These are phyloP conservation scores for Atkinsonella texensis DNA, from an alignment of 2,329 filamentous ascomycete genomes.

Conservation along the genomic window DNA sequence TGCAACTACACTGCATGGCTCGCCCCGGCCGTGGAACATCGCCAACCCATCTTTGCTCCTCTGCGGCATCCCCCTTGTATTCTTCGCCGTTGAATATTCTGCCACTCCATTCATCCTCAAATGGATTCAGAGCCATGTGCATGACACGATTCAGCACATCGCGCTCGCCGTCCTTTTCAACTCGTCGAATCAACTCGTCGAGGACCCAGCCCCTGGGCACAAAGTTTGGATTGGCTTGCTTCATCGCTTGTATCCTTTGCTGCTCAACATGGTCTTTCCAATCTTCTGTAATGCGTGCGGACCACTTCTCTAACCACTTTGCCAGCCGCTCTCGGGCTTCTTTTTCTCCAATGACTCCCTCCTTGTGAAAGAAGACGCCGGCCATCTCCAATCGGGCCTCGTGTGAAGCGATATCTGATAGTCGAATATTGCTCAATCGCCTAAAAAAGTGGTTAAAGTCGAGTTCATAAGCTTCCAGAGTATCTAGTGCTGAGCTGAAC, in stretches of 20 bases:
- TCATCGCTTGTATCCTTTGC: slow-evolving; percentile 63
- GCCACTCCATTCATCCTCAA: slow-evolving; percentile 63
- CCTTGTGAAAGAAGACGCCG: slow-evolving; percentile 65
- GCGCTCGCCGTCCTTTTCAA: slow-evolving; percentile 73
- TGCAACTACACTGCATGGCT: slow-evolving; percentile 91
- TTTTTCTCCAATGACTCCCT: slow-evolving; percentile 51
- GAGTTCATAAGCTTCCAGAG: slow-evolving; percentile 67
- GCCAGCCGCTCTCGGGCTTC: slow-evolving; percentile 56
- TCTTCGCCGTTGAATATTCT: slow-evolving; percentile 32
- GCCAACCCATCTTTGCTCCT: slow-evolving; percentile 73
- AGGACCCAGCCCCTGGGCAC: slow-evolving; percentile 83
- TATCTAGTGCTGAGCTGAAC: slow-evolving; percentile 73
- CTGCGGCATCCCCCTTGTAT: slow-evolving; percentile 49
- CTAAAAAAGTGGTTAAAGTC: slow-evolving; percentile 96
- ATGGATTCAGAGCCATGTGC: slow-evolving; percentile 74
- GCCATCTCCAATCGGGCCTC: slow-evolving; percentile 52
- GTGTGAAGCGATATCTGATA: slow-evolving; percentile 52
- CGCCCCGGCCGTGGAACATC: slow-evolving; percentile 70
- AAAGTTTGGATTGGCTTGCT: slow-evolving; percentile 83
- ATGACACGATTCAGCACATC: slow-evolving; percentile 67
- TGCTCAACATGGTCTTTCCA: slow-evolving; percentile 46
- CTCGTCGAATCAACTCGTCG: slow-evolving; percentile 81
- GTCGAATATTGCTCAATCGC: slow-evolving; percentile 51
- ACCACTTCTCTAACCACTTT: slow-evolving; percentile 75
- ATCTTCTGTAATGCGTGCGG: slow-evolving; percentile 57